Conservation (phyloP, 2,329 filamentous ascomycete species). For the Botrytis fabae region DNA sequence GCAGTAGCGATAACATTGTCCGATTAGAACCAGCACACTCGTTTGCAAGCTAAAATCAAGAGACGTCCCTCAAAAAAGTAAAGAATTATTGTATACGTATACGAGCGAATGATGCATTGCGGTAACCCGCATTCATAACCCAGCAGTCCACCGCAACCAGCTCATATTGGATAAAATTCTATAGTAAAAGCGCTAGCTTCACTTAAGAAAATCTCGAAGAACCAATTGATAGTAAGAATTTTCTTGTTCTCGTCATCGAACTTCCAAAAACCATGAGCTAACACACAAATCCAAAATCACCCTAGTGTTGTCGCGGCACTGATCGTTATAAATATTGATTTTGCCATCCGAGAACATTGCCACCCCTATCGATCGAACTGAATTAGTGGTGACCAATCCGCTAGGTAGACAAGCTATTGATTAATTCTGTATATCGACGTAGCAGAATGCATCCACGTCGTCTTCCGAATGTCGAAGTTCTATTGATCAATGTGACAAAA, state of each 20-base stretch:
- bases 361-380: background rate
- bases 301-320: background rate
- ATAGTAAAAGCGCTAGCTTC: background rate
- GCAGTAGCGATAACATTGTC: background rate
- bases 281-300: background rate
- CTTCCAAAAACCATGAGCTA: background rate
- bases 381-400: background rate
- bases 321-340: background rate
- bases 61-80: background rate
- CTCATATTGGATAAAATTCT: background rate
- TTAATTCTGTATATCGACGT: background rate
- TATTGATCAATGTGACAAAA: background rate
- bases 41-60: background rate
- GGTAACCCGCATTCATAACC: background rate
- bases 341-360: background rate
- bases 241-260: background rate
- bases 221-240: background rate
- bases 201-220: background rate
- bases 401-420: background rate
- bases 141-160: background rate
- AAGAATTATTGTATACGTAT: background rate
- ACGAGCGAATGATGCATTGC: background rate
- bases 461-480: background rate
- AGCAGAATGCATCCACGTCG: background rate
- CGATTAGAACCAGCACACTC: background rate